A percentile compares a stretch with the other conserved stretches of the same genome.
Evolutionary conservation across 2,329 filamentous ascomycete genomes (phyloP).

Genomic region (Madurella fahalii): DNA sequence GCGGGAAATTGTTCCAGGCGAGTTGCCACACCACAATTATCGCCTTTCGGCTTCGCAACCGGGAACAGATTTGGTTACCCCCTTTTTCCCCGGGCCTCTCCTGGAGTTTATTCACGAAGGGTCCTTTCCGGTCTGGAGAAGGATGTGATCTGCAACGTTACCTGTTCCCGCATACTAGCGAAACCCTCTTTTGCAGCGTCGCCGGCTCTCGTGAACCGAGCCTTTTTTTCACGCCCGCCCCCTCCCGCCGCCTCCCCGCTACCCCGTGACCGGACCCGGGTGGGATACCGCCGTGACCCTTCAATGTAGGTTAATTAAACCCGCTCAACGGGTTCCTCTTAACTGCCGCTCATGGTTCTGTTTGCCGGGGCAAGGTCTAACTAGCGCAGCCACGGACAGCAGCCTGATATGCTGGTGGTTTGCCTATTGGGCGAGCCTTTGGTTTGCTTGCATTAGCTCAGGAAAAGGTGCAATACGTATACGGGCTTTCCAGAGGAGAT

Average conservation of each 20-base stretch:
- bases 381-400: neutral
- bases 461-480: neutral
- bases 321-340: neutral
- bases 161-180: slow-evolving; percentile 11
- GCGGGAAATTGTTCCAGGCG: slow-evolving; percentile 18
- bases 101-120: slow-evolving; percentile 15
- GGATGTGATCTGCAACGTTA: slow-evolving; percentile 24
- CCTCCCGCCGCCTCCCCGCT: too few relatives aligned
- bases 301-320: neutral
- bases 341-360: neutral
- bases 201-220: neutral
- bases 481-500: neutral
- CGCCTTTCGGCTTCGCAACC: slow-evolving; percentile 17
- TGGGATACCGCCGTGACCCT: neutral
- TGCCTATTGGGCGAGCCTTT: neutral
- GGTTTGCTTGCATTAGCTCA: neutral
- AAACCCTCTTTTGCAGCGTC: neutral
- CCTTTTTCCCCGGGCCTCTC: slow-evolving; percentile 7
- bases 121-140: slow-evolving; percentile 16
- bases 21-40: slow-evolving; percentile 1
- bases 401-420: slow-evolving; percentile 1
- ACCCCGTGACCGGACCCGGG: neutral
- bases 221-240: neutral
- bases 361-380: neutral
- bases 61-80: slow-evolving; percentile 20